Conservation (phyloP, 371 early-diverging fungal genomes). For the Mucor velutinosus region DNA sequence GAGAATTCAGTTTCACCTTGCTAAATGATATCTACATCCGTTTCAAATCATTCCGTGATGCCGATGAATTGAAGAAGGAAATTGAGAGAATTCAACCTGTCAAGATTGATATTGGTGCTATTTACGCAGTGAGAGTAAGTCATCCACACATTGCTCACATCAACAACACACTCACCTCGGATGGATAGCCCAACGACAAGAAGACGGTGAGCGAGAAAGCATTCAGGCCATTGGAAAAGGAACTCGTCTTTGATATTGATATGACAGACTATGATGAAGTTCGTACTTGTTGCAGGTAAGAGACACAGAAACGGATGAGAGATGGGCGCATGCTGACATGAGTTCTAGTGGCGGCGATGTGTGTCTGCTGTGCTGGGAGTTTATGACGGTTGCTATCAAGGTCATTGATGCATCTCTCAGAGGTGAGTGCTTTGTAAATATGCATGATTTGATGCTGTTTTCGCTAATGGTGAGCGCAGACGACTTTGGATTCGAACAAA, state of each 20-base stretch:
- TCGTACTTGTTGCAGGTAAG: conserved; percentile 91
- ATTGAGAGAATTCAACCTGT: conserved; percentile 74
- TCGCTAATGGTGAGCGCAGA: conserved; percentile 45
- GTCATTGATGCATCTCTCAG: conserved; percentile 75
- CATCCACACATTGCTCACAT: background rate
- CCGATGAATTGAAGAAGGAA: conserved; percentile 78
- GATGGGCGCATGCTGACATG: background rate
- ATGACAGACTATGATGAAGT: conserved; percentile 99
- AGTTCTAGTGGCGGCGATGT: conserved; percentile 75
- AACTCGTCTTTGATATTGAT: conserved; percentile 99
- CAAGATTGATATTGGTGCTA: conserved; percentile 98
- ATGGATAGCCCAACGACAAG: conserved; percentile 75
- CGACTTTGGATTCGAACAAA: conserved; percentile 95
- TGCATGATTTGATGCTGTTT: background rate
- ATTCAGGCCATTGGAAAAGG: conserved; percentile 83
- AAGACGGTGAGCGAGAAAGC: conserved; percentile 71
- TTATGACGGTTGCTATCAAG: conserved; percentile 93
- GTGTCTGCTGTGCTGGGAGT: conserved; percentile 93
- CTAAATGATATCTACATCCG: conserved; percentile 83
- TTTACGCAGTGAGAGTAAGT: conserved; percentile 79
- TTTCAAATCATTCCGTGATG: conserved; percentile 81
- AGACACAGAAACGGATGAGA: conserved; percentile 2
- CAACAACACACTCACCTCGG: background rate
- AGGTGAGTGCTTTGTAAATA: conserved; percentile 41
- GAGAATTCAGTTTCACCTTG: conserved; percentile 96